Percentiles rank a stretch among this genome's conserved stretches.
phyloP scores from a whole-genome alignment of 805 yeast genomes.

The Maudiozyma bulderi region DNA sequence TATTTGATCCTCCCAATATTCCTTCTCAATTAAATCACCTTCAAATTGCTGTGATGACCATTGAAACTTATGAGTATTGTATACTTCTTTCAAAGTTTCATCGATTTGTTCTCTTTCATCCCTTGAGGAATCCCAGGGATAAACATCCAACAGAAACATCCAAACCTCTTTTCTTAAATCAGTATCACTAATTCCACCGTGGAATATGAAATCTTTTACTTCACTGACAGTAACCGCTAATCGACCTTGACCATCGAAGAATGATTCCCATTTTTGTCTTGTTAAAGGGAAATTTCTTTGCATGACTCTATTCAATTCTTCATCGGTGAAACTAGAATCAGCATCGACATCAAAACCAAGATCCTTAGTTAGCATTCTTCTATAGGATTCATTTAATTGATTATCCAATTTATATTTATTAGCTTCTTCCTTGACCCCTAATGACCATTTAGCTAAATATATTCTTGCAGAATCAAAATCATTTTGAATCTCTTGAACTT shows the following conservation, averaged over 20 bases:
- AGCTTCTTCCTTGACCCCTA: conserved; percentile 86
- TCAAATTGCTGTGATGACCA: conserved; percentile 38
- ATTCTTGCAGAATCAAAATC: conserved; percentile 91
- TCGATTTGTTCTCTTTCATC: conserved; percentile 56
- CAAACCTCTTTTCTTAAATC: conserved; percentile 64
- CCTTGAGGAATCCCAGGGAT: conserved; percentile 76
- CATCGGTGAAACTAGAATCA: conserved; percentile 22
- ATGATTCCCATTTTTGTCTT: conserved; percentile 70
- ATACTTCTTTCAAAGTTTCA: conserved; percentile 48
- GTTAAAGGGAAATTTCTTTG: conserved; percentile 43
- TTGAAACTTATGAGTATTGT: conserved; percentile 52
- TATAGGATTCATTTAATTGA: conserved; percentile 51
- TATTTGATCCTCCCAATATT: conserved; percentile 83
- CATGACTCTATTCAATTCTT: conserved; percentile 43
- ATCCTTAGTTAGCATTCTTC: conserved; percentile 46
- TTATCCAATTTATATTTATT: conserved; percentile 40
- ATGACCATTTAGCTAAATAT: conserved; percentile 93
- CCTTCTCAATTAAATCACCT: conserved; percentile 35
- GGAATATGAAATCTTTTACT: conserved; percentile 75
- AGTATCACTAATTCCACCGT: conserved; percentile 63
- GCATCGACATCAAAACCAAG: conserved; percentile 41
- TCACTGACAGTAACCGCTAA: conserved; percentile 65
- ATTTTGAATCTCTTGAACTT: conserved; percentile 65
- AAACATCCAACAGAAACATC: conserved; percentile 75
- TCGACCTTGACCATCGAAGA: conserved; percentile 73